These are phyloP conservation scores for Sarcomyxa edulis DNA, from an alignment of 768 basidiomycete genomes.

Conservation along the genomic window DNA sequence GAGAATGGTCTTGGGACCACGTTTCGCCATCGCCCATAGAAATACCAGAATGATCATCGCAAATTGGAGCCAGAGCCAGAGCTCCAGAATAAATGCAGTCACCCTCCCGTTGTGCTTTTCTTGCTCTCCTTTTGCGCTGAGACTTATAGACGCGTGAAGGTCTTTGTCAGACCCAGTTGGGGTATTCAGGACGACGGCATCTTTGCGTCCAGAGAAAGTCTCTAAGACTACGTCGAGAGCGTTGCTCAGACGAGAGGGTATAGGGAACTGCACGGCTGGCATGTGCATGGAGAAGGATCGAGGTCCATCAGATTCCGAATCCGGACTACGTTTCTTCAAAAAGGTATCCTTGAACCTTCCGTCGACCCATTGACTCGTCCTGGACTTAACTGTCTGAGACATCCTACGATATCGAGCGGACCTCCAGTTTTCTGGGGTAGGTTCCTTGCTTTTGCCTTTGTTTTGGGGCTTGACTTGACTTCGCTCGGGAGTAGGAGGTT, in stretches of 20 bases:
- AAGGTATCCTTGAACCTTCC: conserved; percentile 40
- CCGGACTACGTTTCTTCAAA: no score
- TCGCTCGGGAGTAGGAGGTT: conserved; percentile 1
- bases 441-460: conserved; percentile 2
- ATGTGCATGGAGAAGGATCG: no score
- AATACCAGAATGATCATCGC: conserved; percentile 69
- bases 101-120: conserved; percentile 21
- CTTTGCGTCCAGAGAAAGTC: conserved; percentile 17
- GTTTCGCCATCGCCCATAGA: conserved; percentile 74
- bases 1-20: conserved; percentile 68
- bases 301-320: no score
- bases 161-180: no score
- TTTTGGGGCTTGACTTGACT: no score
- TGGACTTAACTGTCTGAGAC: conserved; percentile 49
- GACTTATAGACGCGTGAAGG: no score
- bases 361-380: conserved; percentile 56
- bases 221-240: conserved; percentile 44
- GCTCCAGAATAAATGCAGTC: conserved; percentile 52
- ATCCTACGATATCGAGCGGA: conserved; percentile 28
- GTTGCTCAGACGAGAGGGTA: conserved; percentile 33
- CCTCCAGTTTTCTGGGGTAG: conserved; percentile 8
- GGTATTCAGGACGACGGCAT: no score
- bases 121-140: conserved; percentile 11
- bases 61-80: conserved; percentile 87
- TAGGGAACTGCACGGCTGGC: no score